Evolutionary conservation across 176 grass and related monocot genomes (phyloP).

Genomic region (Microstegium vimineum): DNA sequence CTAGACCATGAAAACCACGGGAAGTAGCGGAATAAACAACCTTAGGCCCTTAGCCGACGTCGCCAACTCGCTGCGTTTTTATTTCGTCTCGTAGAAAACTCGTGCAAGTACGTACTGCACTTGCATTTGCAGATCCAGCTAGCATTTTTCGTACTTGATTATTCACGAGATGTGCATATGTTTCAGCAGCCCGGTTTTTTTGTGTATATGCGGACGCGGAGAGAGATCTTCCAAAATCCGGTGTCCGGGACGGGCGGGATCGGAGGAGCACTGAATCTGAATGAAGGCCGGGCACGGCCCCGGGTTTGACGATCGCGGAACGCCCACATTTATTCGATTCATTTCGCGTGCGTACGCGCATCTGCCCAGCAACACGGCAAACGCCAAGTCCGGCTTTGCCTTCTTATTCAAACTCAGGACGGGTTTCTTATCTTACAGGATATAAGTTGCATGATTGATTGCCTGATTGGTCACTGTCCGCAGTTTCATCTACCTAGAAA

Average conservation of each 20-base stretch:
- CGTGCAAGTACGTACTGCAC: neutral
- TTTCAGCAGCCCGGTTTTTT: constrained; percentile 9
- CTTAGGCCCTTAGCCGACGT: neutral
- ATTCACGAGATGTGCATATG: neutral
- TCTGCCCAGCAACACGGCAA: neutral
- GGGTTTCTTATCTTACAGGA: neutral
- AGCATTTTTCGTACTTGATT: neutral
- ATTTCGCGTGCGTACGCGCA: neutral
- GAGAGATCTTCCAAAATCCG: constrained; percentile 27
- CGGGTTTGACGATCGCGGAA: constrained; percentile 10
- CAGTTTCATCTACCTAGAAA: neutral
- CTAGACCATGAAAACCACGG: neutral
- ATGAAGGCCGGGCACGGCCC: neutral
- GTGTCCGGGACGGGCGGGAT: constrained; percentile 1
- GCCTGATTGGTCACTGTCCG: neutral
- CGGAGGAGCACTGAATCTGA: constrained; percentile 2
- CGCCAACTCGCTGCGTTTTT: neutral
- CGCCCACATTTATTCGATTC: neutral
- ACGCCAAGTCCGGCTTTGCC: constrained; percentile 19
- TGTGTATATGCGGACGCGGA: neutral
- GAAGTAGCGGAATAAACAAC: neutral
- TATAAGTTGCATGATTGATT: neutral
- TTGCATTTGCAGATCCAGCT: neutral
- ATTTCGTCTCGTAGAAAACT: neutral
- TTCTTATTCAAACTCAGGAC: neutral